phyloP scores from a whole-genome alignment of 257 asterid genomes.

The Penstemon barbatus region DNA sequence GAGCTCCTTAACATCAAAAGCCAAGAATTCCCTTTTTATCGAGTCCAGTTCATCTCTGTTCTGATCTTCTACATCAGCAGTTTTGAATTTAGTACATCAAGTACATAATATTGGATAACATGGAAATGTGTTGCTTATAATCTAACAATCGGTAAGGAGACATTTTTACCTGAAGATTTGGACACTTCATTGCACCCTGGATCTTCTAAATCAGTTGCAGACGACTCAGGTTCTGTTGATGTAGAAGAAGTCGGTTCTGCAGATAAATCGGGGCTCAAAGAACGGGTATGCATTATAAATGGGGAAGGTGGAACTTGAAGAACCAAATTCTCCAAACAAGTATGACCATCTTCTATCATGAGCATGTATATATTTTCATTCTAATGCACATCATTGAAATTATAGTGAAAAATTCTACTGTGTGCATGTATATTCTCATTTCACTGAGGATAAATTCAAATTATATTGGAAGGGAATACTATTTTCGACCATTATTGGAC shows the following conservation, averaged over 20 bases:
- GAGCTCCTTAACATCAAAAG: constrained; percentile 18
- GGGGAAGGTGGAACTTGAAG: not conserved
- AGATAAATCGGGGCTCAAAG: not conserved
- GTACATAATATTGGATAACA: not conserved
- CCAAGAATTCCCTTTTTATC: not conserved
- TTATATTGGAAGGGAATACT: not conserved
- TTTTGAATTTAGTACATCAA: not conserved
- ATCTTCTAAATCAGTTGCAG: constrained; percentile 30
- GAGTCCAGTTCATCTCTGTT: not conserved
- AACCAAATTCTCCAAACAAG: constrained; percentile 26
- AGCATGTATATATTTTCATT: not conserved
- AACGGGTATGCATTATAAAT: constrained; percentile 1
- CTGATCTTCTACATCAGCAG: constrained; percentile 23
- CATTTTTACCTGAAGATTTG: constrained; percentile 34
- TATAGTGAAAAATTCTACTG: not conserved
- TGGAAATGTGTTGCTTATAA: not conserved
- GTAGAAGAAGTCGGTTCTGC: constrained; percentile 30
- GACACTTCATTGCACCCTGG: constrained; percentile 21
- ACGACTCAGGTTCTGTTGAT: constrained; percentile 30
- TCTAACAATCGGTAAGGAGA: not conserved
- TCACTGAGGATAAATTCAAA: not conserved
- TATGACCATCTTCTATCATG: constrained; percentile 32
- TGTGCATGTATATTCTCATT: not conserved
- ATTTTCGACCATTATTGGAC: not conserved
- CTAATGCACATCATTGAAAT: not conserved